Evolutionary conservation across 306 rosid genomes (phyloP).

Genomic region (Astragalus glycyphyllos): DNA sequence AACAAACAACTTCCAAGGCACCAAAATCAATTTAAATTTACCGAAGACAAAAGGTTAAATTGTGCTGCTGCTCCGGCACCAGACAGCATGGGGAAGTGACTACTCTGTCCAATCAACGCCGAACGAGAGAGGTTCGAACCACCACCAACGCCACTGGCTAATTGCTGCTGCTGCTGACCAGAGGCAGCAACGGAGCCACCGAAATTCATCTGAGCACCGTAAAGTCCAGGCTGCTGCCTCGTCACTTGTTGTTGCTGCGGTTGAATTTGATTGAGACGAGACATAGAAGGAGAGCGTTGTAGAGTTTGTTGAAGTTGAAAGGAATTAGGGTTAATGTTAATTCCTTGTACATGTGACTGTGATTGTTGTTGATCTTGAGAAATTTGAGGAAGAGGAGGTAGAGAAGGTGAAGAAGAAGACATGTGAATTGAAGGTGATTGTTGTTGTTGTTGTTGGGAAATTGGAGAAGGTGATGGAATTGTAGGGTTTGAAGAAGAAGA

Average conservation of each 20-base stretch:
- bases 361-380: slow-evolving; percentile 46
- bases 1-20: neutral
- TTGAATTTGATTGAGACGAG: slow-evolving; percentile 71
- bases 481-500: slow-evolving; percentile 36
- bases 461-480: slow-evolving; percentile 27
- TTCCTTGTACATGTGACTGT: slow-evolving; percentile 54
- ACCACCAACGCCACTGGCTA: slow-evolving; percentile 39
- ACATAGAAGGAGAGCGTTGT: slow-evolving; percentile 67
- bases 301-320: slow-evolving; percentile 68
- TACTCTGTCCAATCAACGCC: slow-evolving; percentile 71
- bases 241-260: slow-evolving; percentile 66
- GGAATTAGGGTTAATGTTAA: slow-evolving; percentile 40
- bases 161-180: slow-evolving; percentile 68
- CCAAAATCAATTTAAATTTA: slow-evolving; percentile 33
- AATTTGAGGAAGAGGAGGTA: slow-evolving; percentile 31
- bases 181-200: slow-evolving; percentile 58
- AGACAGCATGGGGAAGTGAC: slow-evolving; percentile 78
- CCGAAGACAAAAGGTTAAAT: slow-evolving; percentile 78
- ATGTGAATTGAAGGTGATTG: slow-evolving; percentile 44
- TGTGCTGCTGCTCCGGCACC: slow-evolving; percentile 71
- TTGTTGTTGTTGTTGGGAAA: slow-evolving; percentile 36
- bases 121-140: slow-evolving; percentile 69
- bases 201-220: slow-evolving; percentile 76
- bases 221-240: slow-evolving; percentile 71
- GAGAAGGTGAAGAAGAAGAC: slow-evolving; percentile 20